These are phyloP conservation scores for Trichophyton schoenleinii DNA, from an alignment of 2,329 filamentous ascomycete genomes.

Conservation along the genomic window DNA sequence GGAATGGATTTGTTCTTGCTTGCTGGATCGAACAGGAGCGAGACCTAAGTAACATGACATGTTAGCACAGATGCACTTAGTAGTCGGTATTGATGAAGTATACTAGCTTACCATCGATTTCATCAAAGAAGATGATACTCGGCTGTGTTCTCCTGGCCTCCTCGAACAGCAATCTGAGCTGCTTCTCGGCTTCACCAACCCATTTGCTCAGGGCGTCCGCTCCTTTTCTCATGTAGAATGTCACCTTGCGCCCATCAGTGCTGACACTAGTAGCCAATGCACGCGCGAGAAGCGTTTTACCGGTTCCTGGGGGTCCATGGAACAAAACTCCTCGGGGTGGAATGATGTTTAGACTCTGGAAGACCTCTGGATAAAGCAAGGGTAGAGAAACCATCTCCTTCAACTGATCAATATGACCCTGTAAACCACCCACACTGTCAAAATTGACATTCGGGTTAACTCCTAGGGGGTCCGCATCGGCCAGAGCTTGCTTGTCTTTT, in stretches of 20 bases:
- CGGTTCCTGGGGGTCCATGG: slow-evolving; percentile 91
- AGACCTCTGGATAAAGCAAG: slow-evolving; percentile 87
- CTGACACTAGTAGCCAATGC: slow-evolving; percentile 86
- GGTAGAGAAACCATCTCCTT: slow-evolving; percentile 98
- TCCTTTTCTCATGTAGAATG: slow-evolving; percentile 98
- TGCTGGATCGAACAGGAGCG: slow-evolving; percentile 89
- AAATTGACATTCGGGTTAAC: slow-evolving; percentile 90
- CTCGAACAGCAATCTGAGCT: slow-evolving; percentile 84
- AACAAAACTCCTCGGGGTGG: slow-evolving; percentile 91
- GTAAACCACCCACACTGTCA: slow-evolving; percentile 80
- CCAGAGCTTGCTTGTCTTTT: slow-evolving; percentile 81
- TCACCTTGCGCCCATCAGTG: slow-evolving; percentile 82
- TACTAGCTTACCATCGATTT: slow-evolving; percentile 64
- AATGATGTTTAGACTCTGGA: slow-evolving; percentile 79
- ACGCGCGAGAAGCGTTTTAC: slow-evolving; percentile 91
- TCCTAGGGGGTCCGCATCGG: slow-evolving; percentile 86
- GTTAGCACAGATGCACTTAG: slow-evolving; percentile 1
- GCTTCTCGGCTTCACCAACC: slow-evolving; percentile 95
- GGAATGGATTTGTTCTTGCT: slow-evolving; percentile 96
- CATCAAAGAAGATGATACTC: slow-evolving; percentile 98
- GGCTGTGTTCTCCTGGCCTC: slow-evolving; percentile 92
- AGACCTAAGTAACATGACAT: slow-evolving; percentile 35
- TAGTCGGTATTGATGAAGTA: neutral
- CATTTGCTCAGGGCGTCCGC: slow-evolving; percentile 96
- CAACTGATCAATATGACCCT: slow-evolving; percentile 88